Conservation (phyloP, 441 rosid genomes). For the Populus tomentosa region DNA sequence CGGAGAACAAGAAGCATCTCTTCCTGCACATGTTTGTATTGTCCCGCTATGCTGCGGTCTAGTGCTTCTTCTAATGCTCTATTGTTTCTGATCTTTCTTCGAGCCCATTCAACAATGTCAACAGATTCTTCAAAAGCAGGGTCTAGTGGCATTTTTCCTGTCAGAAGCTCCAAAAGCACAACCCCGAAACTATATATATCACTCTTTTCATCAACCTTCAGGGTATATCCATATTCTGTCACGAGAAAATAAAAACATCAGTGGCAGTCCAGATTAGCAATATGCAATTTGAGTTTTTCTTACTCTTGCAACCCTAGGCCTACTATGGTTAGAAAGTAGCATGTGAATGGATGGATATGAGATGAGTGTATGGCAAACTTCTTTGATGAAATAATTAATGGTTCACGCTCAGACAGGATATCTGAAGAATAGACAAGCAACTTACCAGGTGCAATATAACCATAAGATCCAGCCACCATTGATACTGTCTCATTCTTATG, state of each 20-base stretch:
- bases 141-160: slow-evolving; percentile 85
- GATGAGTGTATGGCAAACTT: not conserved
- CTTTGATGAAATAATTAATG: not conserved
- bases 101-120: slow-evolving; percentile 72
- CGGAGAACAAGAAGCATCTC: slow-evolving; percentile 80
- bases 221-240: slow-evolving; percentile 83
- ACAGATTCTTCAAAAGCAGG: slow-evolving; percentile 69
- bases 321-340: not conserved
- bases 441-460: slow-evolving; percentile 97
- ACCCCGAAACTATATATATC: slow-evolving; percentile 86
- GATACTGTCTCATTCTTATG: slow-evolving; percentile 91
- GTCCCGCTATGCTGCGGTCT: slow-evolving; percentile 65
- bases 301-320: not conserved
- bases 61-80: slow-evolving; percentile 52
- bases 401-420: not conserved
- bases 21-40: slow-evolving; percentile 79
- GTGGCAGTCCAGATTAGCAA: not conserved
- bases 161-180: slow-evolving; percentile 73
- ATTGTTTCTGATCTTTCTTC: slow-evolving; percentile 48
- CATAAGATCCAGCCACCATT: slow-evolving; percentile 95
- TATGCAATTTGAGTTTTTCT: not conserved
- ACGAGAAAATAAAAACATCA: not conserved
- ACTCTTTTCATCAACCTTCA: slow-evolving; percentile 91
- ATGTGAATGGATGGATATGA: not conserved
- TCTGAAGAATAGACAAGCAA: not conserved